Base-by-base conservation (phyloP, 495 filamentous ascomycete species). In the Tuber borchii region DNA sequence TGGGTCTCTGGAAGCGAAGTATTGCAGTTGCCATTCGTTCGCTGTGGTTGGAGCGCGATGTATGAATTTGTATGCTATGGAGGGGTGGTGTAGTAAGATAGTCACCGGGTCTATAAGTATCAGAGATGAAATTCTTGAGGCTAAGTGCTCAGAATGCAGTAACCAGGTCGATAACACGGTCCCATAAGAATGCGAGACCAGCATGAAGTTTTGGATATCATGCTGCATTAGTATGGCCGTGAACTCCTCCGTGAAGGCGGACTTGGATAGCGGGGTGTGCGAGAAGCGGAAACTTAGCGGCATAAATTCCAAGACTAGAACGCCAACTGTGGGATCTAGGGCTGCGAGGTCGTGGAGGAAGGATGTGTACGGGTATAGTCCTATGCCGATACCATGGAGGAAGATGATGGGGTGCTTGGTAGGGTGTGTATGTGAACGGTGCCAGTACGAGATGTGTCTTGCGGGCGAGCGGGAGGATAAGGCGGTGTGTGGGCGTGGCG, bases 51-150 rank as follows among this genome's bases (percentile, higher is more conserved):
- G 90, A 69, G 82, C 82, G 5, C 90, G 86, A 43, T 85, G 80
- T 19, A 88, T 90, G 79, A 92, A 92, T 79, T 92, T 92, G 85
- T 89, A 92, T n/a, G 90, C 89, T 61, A 92, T 89, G 75, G 90
- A 87, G 39, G 90, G 90, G 17, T 90, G 83, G 81, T 92, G 90
- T 45, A 92, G 84, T 34, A 91, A 78, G 43, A 92, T 85, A 7
- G 86, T 87, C n/a, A 92, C 89, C 1, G 90, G 90, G 80, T 92
- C 90, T 43, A 91, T 86, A 34, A 92, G 83, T 10, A 92, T 79
- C 3, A 88, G 74, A 4, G 87, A 84, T 9, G 84, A 83, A 31
- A 90, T 86, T 17, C 85, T 84, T 16, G 78, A 73, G 40, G 83
- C 83, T 12, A 88, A 79, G 12, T 70, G 74, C 1, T 83, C 81